Base-by-base conservation (phyloP, 1,139 yeast species). In the Taphrina populina region DNA sequence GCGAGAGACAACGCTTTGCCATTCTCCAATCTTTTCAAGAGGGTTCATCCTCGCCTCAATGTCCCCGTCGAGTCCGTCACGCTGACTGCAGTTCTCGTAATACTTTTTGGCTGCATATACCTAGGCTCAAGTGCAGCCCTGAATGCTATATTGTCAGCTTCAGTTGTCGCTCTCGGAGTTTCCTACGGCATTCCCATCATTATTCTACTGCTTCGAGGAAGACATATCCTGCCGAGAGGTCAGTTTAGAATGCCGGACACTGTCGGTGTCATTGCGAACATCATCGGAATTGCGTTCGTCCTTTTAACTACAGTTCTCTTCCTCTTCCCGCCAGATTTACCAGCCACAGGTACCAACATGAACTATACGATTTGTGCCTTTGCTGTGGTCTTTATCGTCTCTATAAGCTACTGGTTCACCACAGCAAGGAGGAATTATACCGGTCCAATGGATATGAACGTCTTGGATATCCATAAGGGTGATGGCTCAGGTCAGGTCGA, bases 1-100 rank as follows among this genome's bases (percentile, higher is more conserved):
- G 88, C 95, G 20, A 78, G 95, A 70, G 95, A 87, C 68, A 86
- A 84, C 40, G 95, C 90, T 0, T 71, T 86, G 53, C 95, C 95
- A 0, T 79, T 73, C 64, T 76, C 79, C 58, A 73, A 77, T 7
- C 66, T 76, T 33, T 84, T 88, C 85, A 76, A 81, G 4, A 76
- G 77, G 62, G 87, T 86, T 37, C 83, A 83, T 61, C 73, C 79
- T 1, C 80, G 78, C 60, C 75, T 73, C 58, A 73, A 71, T 11
- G 81, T 84, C 23, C 95, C 95, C 0, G 81, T 78, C 63, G 81
- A 85, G 67, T 86, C 95, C 0, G 74, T 85, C 45, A 70, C 82
- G 57, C 72, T 86, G 43, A 82, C 88, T n/a, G 82, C 83, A 76
- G 75, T 72, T 1, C 78, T 83, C 4, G 81, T 87, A 40, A 78